Conservation (phyloP, 495 filamentous ascomycete genomes). For the Saxophila tyrrhenica region DNA sequence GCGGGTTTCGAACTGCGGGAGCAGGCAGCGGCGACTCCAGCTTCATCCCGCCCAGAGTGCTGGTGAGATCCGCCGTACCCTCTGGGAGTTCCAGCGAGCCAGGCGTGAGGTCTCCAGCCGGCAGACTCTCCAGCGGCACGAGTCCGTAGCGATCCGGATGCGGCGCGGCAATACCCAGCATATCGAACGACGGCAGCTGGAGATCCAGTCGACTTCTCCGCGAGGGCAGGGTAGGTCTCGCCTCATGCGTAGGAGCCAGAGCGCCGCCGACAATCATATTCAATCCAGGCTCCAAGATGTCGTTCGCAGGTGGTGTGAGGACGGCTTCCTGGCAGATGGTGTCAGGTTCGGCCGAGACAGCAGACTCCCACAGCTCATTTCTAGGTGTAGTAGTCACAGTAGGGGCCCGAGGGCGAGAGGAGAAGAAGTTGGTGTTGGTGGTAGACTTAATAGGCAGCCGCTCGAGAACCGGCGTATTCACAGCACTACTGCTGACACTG, state of each 20-base stretch:
- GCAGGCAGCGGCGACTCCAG: background rate
- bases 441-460: background rate
- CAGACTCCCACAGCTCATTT: background rate
- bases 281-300: background rate
- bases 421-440: no score
- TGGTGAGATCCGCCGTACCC: background rate
- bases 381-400: background rate
- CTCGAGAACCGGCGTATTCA: background rate
- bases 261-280: conserved; percentile 9
- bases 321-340: background rate
- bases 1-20: background rate
- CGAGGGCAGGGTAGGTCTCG: background rate
- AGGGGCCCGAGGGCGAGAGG: background rate
- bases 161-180: conserved; percentile 27
- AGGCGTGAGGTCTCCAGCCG: background rate
- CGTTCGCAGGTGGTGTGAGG: background rate
- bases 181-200: conserved; percentile 29
- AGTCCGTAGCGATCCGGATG: conserved; percentile 25
- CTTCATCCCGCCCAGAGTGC: background rate
- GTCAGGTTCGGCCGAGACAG: background rate
- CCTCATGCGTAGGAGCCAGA: conserved; percentile 1
- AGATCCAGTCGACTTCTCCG: conserved; percentile 20
- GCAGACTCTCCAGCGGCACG: background rate
- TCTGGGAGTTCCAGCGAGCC: background rate
- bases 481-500: background rate